Evolutionary conservation across 2,329 filamentous ascomycete species (phyloP).

Genomic region (Aspergillus brasiliensis): DNA sequence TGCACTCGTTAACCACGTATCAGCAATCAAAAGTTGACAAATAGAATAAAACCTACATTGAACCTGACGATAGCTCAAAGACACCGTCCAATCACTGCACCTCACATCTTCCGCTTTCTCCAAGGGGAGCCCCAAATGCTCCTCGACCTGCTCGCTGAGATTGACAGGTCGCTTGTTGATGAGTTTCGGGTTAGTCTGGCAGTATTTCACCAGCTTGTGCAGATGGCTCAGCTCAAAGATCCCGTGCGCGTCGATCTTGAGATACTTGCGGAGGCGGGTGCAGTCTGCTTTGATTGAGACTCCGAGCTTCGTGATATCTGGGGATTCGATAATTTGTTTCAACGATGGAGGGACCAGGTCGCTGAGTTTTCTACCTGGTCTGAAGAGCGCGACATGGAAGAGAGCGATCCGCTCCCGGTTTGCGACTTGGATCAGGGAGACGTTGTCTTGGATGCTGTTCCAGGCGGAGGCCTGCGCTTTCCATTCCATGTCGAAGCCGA

Average conservation of each 20-base stretch:
- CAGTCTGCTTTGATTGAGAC: slow-evolving; percentile 73
- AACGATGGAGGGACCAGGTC: slow-evolving; percentile 72
- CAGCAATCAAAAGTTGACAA: neutral
- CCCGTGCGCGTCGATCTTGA: slow-evolving; percentile 66
- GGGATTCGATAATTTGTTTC: slow-evolving; percentile 70
- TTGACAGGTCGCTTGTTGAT: slow-evolving; percentile 69
- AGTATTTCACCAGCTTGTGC: slow-evolving; percentile 74
- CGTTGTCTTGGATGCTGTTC: slow-evolving; percentile 63
- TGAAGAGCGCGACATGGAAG: slow-evolving; percentile 74
- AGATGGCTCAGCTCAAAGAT: slow-evolving; percentile 82
- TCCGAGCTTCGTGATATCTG: slow-evolving; percentile 71
- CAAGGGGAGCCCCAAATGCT: slow-evolving; percentile 72
- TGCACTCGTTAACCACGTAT: slow-evolving; percentile 23
- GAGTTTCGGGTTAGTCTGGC: slow-evolving; percentile 52
- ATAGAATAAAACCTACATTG: slow-evolving; percentile 58
- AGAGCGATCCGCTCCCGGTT: slow-evolving; percentile 74
- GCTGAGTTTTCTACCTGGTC: slow-evolving; percentile 39
- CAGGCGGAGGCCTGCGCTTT: slow-evolving; percentile 52
- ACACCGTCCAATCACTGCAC: slow-evolving; percentile 71
- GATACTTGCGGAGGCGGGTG: slow-evolving; percentile 66
- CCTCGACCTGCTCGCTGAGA: slow-evolving; percentile 69
- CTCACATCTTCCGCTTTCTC: slow-evolving; percentile 72
- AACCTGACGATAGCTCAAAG: slow-evolving; percentile 66
- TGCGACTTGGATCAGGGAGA: slow-evolving; percentile 82
- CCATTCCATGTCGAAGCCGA: slow-evolving; percentile 96